Percentiles rank a stretch among this genome's conserved stretches.
Conservation (phyloP, 2,329 filamentous ascomycete genomes). For the Orbilia blumenaviensis region DNA sequence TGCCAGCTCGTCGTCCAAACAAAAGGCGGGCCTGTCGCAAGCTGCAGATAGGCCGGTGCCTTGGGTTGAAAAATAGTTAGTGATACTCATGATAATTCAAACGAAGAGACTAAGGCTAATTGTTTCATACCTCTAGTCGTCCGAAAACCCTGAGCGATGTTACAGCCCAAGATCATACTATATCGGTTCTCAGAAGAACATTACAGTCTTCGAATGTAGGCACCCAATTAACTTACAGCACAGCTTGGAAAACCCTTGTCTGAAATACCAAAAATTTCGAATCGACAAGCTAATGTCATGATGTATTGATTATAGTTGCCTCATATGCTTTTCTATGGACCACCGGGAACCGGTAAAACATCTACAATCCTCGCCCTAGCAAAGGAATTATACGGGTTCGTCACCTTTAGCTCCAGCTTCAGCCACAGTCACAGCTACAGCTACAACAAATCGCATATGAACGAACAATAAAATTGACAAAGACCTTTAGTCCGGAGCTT, state of each 20-base stretch:
- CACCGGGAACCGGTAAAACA: constrained; percentile 96
- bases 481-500: constrained; percentile 74
- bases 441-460: background rate
- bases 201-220: constrained; percentile 89
- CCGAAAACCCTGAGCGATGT: constrained; percentile 95
- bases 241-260: background rate
- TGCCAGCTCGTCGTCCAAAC: constrained; percentile 62
- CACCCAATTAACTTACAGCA: background rate
- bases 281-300: background rate
- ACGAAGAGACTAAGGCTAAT: constrained; percentile 29
- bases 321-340: constrained; percentile 99
- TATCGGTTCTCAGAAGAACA: constrained; percentile 88
- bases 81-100: too few species aligned
- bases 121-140: constrained; percentile 70
- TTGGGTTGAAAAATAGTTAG: constrained; percentile 99
- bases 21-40: constrained; percentile 77
- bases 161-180: constrained; percentile 95
- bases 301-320: constrained; percentile 70
- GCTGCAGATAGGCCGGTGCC: constrained; percentile 64
- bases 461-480: background rate
- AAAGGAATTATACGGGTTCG: constrained; percentile 83
- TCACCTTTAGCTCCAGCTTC: background rate
- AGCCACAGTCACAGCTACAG: too few species aligned
- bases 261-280: background rate
- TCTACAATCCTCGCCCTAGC: constrained; percentile 96